phyloP scores from a whole-genome alignment of 176 grass and related monocot genomes.

The Juncus effusus region DNA sequence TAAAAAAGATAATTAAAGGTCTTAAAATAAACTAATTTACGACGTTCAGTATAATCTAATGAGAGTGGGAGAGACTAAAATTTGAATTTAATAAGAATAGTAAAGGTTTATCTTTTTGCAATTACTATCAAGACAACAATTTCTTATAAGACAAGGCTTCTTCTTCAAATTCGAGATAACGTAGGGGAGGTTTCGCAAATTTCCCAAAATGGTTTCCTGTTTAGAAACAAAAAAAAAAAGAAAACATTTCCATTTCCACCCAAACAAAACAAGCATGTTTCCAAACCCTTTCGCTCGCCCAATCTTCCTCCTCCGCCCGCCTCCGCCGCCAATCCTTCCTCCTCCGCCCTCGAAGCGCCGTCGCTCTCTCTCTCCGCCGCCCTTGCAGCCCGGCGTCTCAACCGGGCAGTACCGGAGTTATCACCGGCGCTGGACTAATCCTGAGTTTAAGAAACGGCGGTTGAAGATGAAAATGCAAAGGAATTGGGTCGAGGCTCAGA shows the following conservation, averaged over 20 bases:
- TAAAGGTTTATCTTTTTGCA: too few relatives aligned
- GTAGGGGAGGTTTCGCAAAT: too few relatives aligned
- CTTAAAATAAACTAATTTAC: too few relatives aligned
- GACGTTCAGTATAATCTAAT: too few relatives aligned
- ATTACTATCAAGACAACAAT: too few relatives aligned
- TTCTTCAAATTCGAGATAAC: too few relatives aligned
- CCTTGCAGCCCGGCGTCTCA: background rate
- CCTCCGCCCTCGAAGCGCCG: constrained; percentile 33
- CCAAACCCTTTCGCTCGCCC: constrained; percentile 9
- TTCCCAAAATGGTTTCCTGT: too few relatives aligned
- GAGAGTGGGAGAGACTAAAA: too few relatives aligned
- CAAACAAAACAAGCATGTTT: background rate
- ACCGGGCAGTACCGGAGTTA: constrained; percentile 3
- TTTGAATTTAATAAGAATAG: too few relatives aligned
- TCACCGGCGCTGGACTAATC: constrained; percentile 27
- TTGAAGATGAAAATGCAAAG: constrained; percentile 23
- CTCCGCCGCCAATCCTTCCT: constrained; percentile 11
- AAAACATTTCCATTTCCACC: background rate
- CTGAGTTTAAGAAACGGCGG: constrained; percentile 16
- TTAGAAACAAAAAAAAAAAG: background rate
- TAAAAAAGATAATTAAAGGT: too few relatives aligned
- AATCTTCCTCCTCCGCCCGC: constrained; percentile 19
- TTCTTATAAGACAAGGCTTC: too few relatives aligned
- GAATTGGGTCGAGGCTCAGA: constrained; percentile 40
- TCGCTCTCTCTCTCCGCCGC: constrained; percentile 27